A percentile compares a stretch with the other conserved stretches of the same genome.
Evolutionary conservation across 2,329 filamentous ascomycete genomes (phyloP).

Genomic region (Cordyceps militaris): DNA sequence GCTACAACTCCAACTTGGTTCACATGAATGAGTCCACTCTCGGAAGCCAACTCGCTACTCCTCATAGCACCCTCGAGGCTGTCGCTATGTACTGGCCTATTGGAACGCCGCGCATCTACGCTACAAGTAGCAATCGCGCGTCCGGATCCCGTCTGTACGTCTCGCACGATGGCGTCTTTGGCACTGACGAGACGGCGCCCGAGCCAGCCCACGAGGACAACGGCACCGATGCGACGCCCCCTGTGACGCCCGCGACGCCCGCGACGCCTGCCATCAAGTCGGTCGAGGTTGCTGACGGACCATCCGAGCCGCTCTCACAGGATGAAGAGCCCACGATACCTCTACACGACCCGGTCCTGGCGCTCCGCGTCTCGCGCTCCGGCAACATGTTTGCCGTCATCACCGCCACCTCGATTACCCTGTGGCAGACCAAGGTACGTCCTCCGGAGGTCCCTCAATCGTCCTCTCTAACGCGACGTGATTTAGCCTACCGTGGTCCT

Average conservation of each 20-base stretch:
- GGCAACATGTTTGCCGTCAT: constrained; percentile 84
- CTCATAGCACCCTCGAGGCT: constrained; percentile 10
- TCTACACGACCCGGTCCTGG: constrained; percentile 59
- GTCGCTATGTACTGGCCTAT: constrained; percentile 83
- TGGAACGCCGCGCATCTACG: constrained; percentile 76
- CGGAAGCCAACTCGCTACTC: not conserved
- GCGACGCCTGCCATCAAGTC: constrained; percentile 50
- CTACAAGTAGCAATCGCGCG: constrained; percentile 61
- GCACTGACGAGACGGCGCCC: constrained; percentile 22
- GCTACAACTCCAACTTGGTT: not conserved
- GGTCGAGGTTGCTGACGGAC: constrained; percentile 39
- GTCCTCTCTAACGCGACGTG: constrained; percentile 17
- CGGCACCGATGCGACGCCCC: constrained; percentile 19
- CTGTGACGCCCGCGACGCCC: constrained; percentile 45
- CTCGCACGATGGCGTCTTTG: constrained; percentile 53
- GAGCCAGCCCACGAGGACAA: constrained; percentile 23
- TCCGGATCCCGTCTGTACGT: constrained; percentile 43
- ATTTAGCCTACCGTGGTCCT: constrained; percentile 78
- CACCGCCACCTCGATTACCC: constrained; percentile 74
- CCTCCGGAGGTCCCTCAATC: not conserved
- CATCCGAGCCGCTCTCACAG: constrained; percentile 26
- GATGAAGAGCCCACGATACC: constrained; percentile 32
- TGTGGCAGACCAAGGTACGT: constrained; percentile 91
- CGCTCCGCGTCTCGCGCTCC: constrained; percentile 67
- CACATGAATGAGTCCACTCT: not conserved